phyloP scores from a whole-genome alignment of 73 alveolate genomes.

The Effrenium voratum region DNA sequence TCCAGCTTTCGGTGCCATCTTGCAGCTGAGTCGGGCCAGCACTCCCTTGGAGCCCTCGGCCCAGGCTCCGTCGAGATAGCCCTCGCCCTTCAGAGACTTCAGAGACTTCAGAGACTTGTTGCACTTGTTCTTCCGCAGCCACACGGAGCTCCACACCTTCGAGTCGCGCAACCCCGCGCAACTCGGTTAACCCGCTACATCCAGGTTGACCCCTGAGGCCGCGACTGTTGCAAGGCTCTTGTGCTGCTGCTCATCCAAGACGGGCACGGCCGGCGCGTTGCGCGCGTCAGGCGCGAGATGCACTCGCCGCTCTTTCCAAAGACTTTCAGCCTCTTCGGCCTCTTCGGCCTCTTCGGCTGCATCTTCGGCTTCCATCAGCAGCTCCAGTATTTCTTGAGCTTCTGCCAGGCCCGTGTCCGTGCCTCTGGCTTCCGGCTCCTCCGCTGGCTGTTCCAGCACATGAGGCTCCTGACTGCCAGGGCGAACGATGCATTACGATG shows the following conservation, averaged over 20 bases:
- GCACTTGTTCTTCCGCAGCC: conserved; percentile 14
- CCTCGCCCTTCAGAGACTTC: neutral
- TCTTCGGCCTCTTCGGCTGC: neutral
- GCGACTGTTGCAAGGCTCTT: conserved; percentile 12
- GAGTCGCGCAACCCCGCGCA: neutral
- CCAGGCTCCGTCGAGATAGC: neutral
- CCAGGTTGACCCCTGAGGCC: too few species aligned
- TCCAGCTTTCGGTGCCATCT: neutral
- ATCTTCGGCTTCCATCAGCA: neutral
- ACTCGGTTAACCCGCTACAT: too few species aligned
- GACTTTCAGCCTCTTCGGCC: neutral
- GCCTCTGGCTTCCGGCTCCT: neutral
- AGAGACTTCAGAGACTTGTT: neutral
- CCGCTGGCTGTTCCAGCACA: neutral
- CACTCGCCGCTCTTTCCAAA: neutral
- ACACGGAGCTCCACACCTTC: conserved; percentile 33
- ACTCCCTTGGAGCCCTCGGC: conserved; percentile 10
- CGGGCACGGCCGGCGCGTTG: neutral
- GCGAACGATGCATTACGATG: too few species aligned
- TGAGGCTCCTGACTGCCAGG: too few species aligned
- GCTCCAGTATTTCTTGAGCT: neutral
- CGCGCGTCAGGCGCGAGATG: neutral
- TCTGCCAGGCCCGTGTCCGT: neutral
- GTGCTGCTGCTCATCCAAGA: conserved; percentile 15
- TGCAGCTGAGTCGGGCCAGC: neutral